Evolutionary conservation across 495 filamentous ascomycete genomes (phyloP).

Genomic region (Jackrogersella minutella): DNA sequence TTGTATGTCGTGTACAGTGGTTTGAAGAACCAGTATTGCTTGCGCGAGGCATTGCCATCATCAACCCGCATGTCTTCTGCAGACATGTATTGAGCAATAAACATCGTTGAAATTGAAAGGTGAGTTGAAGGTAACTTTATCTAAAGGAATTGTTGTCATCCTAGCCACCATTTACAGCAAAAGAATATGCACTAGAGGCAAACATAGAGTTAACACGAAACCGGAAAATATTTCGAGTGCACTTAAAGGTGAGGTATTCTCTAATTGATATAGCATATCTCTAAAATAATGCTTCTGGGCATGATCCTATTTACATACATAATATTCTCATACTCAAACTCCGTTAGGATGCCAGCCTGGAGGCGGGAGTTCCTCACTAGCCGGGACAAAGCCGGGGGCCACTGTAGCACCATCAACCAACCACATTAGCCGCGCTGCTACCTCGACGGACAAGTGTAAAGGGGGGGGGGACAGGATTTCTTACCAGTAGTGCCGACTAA

Average conservation of each 20-base stretch:
- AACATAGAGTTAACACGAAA: too few relatives aligned
- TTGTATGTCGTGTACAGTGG: too few relatives aligned
- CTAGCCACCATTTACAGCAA: too few relatives aligned
- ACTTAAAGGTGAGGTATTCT: background rate
- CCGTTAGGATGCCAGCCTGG: slow-evolving; percentile 48
- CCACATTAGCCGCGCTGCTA: background rate
- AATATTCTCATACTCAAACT: slow-evolving; percentile 1
- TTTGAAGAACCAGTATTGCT: too few relatives aligned
- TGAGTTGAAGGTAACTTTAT: too few relatives aligned
- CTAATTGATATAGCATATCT: background rate
- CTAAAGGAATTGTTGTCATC: too few relatives aligned
- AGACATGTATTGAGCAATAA: too few relatives aligned
- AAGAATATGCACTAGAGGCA: too few relatives aligned
- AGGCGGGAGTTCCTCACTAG: slow-evolving; percentile 49
- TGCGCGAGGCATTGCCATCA: too few relatives aligned
- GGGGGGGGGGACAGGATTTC: slow-evolving; percentile 3
- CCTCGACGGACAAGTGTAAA: background rate
- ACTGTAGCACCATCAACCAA: slow-evolving; percentile 34
- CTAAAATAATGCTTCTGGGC: background rate
- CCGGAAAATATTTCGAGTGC: too few relatives aligned
- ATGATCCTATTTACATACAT: background rate
- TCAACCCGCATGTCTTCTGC: too few relatives aligned
- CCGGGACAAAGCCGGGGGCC: slow-evolving; percentile 50
- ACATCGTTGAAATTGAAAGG: too few relatives aligned
- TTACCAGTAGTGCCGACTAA: slow-evolving; percentile 57